Evolutionary conservation across 208 protist genomes (phyloP), one percentile per base, ranked within the genome.

Genomic region (Jaenimonas drosophilae): DNA sequence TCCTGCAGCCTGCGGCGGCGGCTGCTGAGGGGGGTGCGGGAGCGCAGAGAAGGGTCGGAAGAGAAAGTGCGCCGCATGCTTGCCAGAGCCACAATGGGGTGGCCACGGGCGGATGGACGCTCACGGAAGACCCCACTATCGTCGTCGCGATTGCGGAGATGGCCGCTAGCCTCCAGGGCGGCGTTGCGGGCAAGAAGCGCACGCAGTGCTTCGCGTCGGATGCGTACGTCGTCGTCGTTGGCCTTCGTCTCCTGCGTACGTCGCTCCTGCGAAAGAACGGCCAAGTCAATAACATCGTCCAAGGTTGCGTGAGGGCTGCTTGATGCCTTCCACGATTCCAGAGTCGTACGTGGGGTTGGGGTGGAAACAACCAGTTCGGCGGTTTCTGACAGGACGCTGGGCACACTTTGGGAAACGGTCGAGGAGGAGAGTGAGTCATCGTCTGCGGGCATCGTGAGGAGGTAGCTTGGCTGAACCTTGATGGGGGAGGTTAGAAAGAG

Each of bases 401-500:
- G 34, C 3, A 43, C 44, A 7, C 46, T 58, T 30, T 31, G 30
- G 26, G 23, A 44, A 52, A 12, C 48, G 21, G 24, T 17, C n/a
- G 19, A 19, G n/a, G 33, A 29, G 20, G 21, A 27, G 12, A 16
- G 9, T n/a, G 11, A 2, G 20, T 46, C 28, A 14, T 29, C 21
- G n/a, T 6, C n/a, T 32, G 28, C 17, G 27, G 4, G 47, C 47
- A 16, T 45, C 47, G 47, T 71, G 5, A 71, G 32, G 17, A 58
- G 53, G 17, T 50, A 45, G 25, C 64, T 71, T 4, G 60, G 53
- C 39, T 64, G 54, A 14, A 69, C 60, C 23, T 49, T 16, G 14
- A 74, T 63, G 2, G 60, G 59, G 11, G 58, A 43, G 5, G 38
- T 34, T 7, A 60, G 36, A 19, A 51, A 17, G 0, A 50, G 54